These are phyloP conservation scores for Pichia sorboxylosa DNA, from an alignment of 1,139 yeast genomes.

Conservation along the genomic window DNA sequence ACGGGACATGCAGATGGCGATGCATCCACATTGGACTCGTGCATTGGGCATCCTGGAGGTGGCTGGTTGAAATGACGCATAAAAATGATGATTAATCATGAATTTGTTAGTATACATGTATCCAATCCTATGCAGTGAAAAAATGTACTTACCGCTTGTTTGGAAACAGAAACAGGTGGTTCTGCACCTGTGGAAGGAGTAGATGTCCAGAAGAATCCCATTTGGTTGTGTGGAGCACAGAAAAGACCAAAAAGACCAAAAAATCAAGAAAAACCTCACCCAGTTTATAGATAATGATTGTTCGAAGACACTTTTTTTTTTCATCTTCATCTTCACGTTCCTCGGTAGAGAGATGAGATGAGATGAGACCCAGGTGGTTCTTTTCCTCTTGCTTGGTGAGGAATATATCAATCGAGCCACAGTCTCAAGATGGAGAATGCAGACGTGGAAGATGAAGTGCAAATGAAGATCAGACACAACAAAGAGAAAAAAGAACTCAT, in stretches of 20 bases:
- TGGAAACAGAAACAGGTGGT: background rate
- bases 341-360: too few relatives aligned
- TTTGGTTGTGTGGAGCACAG: too few relatives aligned
- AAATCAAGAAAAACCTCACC: too few relatives aligned
- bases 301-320: too few relatives aligned
- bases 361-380: too few relatives aligned
- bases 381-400: too few relatives aligned
- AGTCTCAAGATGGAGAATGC: background rate
- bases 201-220: slow-evolving; percentile 42
- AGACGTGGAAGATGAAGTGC: slow-evolving; percentile 47
- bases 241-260: too few relatives aligned
- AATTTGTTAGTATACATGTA: background rate
- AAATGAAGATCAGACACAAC: slow-evolving; percentile 49
- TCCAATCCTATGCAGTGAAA: background rate
- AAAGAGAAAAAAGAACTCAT: slow-evolving; percentile 58
- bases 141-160: background rate
- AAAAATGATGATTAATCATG: background rate
- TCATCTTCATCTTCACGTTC: too few relatives aligned
- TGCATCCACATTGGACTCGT: slow-evolving; percentile 2
- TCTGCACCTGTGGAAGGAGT: slow-evolving; percentile 3
- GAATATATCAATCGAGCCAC: too few relatives aligned
- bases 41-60: slow-evolving; percentile 14
- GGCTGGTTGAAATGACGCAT: too few relatives aligned
- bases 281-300: too few relatives aligned
- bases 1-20: slow-evolving; percentile 26